Base-by-base conservation (phyloP, 495 filamentous ascomycete genomes). In the Tuber calosporum region DNA sequence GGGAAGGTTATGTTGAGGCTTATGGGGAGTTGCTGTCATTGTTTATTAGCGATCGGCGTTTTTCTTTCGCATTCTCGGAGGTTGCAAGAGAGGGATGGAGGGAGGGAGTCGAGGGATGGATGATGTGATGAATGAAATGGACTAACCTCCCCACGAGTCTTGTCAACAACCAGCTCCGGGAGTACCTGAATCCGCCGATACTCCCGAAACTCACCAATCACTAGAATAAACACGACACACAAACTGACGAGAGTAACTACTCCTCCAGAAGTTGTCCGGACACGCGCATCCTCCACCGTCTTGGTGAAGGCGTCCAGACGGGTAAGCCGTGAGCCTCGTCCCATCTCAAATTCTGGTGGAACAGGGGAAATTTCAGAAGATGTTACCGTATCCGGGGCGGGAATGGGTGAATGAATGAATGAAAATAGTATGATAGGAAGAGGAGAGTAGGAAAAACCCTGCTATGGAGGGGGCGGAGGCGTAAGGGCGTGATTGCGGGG, bases 1-100 rank as follows among this genome's bases (percentile, higher is more conserved):
- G 96, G 95, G 83, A 99, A 99, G 30, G 92, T 94, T 77, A 99
- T 92, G 86, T 99, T 99, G 84, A 99, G 87, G 82, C 97, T 93
- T 75, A 99, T 99, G 79, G 98, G 95, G 92, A 99, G 97, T 82
- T 93, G 91, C 85, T 99, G 36, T 45, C 36, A 75, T 41, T 36
- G 26, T 22, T 41, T 22, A 8, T 72, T 41, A 38, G 68, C 34
- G 62, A 42, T 41, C 67, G 72, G 53, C 30, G 30, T 34, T 67
- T n/a, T n/a, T n/a, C 73, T 53, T 53, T 13, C 48, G 48, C 11
- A n/a, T 26, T 53, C n/a, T n/a, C n/a, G 48, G 22, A 13, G 8
- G 22, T 26, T 53, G 48, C 26, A 15, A 7, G 42, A 6, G 48
- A 53, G n/a, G n/a, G n/a, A n/a, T n/a, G n/a, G n/a, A n/a, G 42